These are phyloP conservation scores for Scutellaria minor DNA, from an alignment of 257 asterid species.

Conservation along the genomic window DNA sequence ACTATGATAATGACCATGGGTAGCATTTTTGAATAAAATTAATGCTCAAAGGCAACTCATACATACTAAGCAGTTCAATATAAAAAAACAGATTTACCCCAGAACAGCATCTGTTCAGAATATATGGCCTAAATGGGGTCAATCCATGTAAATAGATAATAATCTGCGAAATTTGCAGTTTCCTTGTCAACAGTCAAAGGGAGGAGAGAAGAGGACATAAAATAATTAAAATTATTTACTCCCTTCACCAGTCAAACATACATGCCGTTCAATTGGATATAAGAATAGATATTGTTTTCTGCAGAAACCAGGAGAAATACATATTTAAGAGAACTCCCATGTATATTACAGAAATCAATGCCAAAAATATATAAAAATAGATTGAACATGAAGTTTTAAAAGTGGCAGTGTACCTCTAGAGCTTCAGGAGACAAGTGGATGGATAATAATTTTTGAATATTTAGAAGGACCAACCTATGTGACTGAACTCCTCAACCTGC, in stretches of 20 bases:
- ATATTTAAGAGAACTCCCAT: not conserved
- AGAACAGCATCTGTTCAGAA: not conserved
- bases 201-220: not conserved
- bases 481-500: slow-evolving; percentile 62
- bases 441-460: slow-evolving; percentile 48
- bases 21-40: too few species aligned
- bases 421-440: slow-evolving; percentile 49
- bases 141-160: too few species aligned
- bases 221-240: not conserved
- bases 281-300: not conserved
- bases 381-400: slow-evolving; percentile 1
- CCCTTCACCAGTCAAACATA: not conserved
- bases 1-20: too few species aligned
- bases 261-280: not conserved
- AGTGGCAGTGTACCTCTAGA: slow-evolving; percentile 53
- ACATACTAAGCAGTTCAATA: not conserved
- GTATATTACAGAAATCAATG: not conserved
- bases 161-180: not conserved
- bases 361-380: not conserved
- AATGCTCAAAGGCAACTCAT: not conserved
- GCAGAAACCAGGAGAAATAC: not conserved
- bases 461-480: slow-evolving; percentile 45
- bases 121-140: not conserved
- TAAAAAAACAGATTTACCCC: not conserved
- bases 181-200: not conserved